Evolutionary conservation across 768 basidiomycete genomes (phyloP).

Genomic region (Boletus sp.): DNA sequence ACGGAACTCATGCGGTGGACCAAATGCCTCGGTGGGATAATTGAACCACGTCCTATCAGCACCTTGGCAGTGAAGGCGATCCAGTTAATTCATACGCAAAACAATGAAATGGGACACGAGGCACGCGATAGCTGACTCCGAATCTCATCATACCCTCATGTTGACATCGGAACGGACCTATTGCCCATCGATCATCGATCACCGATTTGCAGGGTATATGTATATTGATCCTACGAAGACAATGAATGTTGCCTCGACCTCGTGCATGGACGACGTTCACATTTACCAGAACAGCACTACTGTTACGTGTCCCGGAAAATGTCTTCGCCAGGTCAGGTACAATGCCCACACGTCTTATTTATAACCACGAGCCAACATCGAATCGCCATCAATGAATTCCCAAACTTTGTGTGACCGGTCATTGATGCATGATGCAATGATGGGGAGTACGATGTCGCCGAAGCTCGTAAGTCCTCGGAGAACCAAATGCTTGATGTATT

Average conservation of each 20-base stretch:
- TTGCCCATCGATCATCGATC: conserved; percentile 5
- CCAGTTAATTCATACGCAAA: not conserved
- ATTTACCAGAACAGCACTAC: not conserved
- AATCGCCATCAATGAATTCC: not conserved
- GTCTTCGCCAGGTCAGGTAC: not conserved
- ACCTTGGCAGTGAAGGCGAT: not conserved
- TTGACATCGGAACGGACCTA: not conserved
- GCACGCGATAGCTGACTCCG: conserved; percentile 4
- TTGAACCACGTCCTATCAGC: not conserved
- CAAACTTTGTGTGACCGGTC: not conserved
- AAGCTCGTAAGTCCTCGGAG: conserved; percentile 13
- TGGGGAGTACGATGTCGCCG: not conserved
- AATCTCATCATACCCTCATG: conserved; percentile 4
- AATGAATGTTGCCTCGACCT: not conserved
- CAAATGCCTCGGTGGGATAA: not conserved
- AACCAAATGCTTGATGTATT: not conserved
- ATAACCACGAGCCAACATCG: not conserved
- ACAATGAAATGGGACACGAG: conserved; percentile 8
- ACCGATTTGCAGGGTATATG: not conserved
- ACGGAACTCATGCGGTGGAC: not conserved
- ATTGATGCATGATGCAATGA: not conserved
- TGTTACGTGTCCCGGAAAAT: not conserved
- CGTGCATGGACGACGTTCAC: conserved; percentile 1
- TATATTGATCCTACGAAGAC: not conserved
- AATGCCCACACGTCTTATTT: not conserved